These are phyloP conservation scores for Fusarium beomiforme DNA, from an alignment of 2,329 filamentous ascomycete species.

Conservation along the genomic window DNA sequence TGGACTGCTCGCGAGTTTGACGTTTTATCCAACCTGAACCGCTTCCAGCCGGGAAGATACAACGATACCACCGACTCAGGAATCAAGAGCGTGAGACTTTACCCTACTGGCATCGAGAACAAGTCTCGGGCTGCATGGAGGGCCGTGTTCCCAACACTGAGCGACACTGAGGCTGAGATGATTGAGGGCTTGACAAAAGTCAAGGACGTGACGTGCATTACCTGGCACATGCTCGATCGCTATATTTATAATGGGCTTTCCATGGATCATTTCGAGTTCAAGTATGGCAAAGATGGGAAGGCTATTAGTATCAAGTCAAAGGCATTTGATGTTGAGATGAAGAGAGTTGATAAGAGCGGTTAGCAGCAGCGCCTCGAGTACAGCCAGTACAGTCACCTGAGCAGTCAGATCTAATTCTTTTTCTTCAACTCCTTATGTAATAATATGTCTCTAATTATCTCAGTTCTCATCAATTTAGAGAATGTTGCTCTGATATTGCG, in stretches of 20 bases:
- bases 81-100: not conserved
- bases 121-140: not conserved
- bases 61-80: not conserved
- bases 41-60: not conserved
- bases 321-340: slow-evolving; percentile 2
- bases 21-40: not conserved
- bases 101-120: not conserved
- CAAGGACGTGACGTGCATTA: slow-evolving; percentile 1
- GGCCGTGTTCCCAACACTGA: not conserved
- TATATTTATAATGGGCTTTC: not conserved
- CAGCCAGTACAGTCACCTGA: fast-evolving
- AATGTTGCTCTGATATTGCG: too few relatives aligned
- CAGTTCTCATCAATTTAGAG: too few relatives aligned
- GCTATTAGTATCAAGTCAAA: not conserved
- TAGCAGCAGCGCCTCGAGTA: not conserved
- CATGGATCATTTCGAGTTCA: slow-evolving; percentile 12
- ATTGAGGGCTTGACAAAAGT: not conserved
- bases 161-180: not conserved
- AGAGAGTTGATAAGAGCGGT: not conserved
- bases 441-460: too few relatives aligned
- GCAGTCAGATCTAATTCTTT: fast-evolving
- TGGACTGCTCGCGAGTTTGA: not conserved
- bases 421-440: too few relatives aligned
- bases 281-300: not conserved
- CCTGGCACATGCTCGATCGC: slow-evolving; percentile 1